Base-by-base conservation (phyloP, 2,329 filamentous ascomycete species). In the Talaromyces sp. region DNA sequence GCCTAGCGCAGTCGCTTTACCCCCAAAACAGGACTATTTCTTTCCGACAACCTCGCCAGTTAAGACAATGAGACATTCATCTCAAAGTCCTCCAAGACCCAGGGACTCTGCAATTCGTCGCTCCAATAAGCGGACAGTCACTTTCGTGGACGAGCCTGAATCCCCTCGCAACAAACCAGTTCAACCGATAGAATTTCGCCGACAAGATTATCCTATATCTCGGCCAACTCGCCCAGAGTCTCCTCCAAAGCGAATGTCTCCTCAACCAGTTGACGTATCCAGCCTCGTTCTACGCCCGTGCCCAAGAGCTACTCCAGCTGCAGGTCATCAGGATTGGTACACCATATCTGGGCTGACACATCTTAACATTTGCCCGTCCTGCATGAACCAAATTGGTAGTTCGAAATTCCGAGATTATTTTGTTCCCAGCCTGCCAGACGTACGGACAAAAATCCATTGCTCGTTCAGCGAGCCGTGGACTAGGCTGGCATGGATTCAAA, bases 381-480 rank as follows among this genome's bases (percentile, higher is more conserved):
- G 93, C 75, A 91, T 90, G 71, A 80, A 83, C 2, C 81, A 82
- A 6, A 83, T 91, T 9, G 91, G 93, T 65, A 81, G 83, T 26
- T 89, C 90, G 0, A 80, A 84, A 21, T 95, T 90, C 70, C 81
- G 85, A 2, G 80, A 83, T 17, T 79, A 85, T 35, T 91, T 96
- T 67, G 77, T 86, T 11, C 81, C 82, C 3, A 84, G 85, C 38
- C 80, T 85, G 31, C 77, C 80, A 29, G 84, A 86, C 17, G 77
- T 81, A 2, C 81, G 84, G 14, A 78, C 81, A 46, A 80, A 84
- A 52, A 81, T 90, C 8, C 80, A 83, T 52, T 97, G 93, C 75
- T 88, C 92, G 64, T 91, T 97, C 73, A 90, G 90, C 31, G 82
- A 85, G 12, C 85, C 88, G 0, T 97, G 92, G 91, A 88, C 91